These are phyloP conservation scores for Neoarthrinium moseri DNA, from an alignment of 2,329 filamentous ascomycete species.

Conservation along the genomic window DNA sequence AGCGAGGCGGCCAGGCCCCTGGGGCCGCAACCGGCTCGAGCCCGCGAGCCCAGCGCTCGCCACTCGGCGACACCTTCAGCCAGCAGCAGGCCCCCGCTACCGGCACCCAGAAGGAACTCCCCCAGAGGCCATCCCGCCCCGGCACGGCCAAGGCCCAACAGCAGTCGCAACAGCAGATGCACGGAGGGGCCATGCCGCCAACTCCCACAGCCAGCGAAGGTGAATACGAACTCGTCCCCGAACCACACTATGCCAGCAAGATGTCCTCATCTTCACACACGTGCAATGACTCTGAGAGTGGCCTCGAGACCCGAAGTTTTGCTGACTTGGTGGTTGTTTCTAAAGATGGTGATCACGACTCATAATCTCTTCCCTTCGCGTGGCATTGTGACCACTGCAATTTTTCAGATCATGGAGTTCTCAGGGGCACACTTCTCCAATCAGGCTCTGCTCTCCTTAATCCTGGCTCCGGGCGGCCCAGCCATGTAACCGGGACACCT, in stretches of 20 bases:
- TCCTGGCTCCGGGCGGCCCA: no score
- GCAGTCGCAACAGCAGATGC: slow-evolving; percentile 48
- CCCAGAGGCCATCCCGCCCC: slow-evolving; percentile 43
- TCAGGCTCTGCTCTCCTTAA: no score
- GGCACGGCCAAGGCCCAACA: slow-evolving; percentile 47
- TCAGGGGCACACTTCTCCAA: no score
- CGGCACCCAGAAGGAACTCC: slow-evolving; percentile 27
- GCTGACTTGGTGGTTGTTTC: slow-evolving; percentile 41
- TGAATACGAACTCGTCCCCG: slow-evolving; percentile 46
- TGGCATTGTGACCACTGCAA: neutral
- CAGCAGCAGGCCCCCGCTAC: slow-evolving; percentile 13
- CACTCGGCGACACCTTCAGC: slow-evolving; percentile 19
- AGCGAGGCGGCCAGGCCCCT: slow-evolving; percentile 26
- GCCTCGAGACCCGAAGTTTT: slow-evolving; percentile 33
- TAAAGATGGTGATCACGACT: slow-evolving; percentile 42
- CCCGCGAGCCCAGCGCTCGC: slow-evolving; percentile 26
- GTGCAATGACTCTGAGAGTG: slow-evolving; percentile 18
- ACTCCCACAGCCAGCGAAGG: slow-evolving; percentile 63
- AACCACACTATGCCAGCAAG: slow-evolving; percentile 18
- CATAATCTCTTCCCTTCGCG: neutral
- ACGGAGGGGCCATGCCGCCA: slow-evolving; percentile 57
- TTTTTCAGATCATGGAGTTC: no score
- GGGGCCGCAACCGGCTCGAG: slow-evolving; percentile 11
- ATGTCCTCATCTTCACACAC: slow-evolving; percentile 19
- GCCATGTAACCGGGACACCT: no score